Percentiles rank a stretch among this genome's conserved stretches.
Conservation (phyloP, 2,329 filamentous ascomycete genomes). For the Cryphonectria carpinicola region DNA sequence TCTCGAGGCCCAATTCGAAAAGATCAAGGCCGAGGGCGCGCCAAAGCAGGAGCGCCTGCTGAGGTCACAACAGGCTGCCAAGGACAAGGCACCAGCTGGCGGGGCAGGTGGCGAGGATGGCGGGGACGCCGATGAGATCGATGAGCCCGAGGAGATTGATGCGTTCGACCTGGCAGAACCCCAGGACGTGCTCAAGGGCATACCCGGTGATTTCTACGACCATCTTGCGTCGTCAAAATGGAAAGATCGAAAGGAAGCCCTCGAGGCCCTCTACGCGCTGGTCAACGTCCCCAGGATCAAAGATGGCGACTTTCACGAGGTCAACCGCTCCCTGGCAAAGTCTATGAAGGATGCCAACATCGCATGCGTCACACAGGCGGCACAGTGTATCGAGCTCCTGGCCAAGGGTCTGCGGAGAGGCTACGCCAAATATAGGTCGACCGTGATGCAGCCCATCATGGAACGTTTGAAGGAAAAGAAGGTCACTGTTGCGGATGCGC, state of each 20-base stretch:
- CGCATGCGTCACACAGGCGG: conserved; percentile 88
- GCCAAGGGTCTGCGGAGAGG: conserved; percentile 80
- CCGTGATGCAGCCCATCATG: conserved; percentile 86
- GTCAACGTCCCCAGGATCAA: conserved; percentile 90
- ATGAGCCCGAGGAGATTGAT: conserved; percentile 75
- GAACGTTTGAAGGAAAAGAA: conserved; percentile 99
- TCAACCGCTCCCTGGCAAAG: conserved; percentile 84
- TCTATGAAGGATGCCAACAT: conserved; percentile 99
- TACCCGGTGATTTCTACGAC: conserved; percentile 82
- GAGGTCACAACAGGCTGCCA: conserved; percentile 84
- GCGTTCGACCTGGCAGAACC: conserved; percentile 82
- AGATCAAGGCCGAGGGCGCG: conserved; percentile 81
- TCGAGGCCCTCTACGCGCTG: conserved; percentile 77
- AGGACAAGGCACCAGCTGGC: conserved; percentile 68
- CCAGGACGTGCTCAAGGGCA: conserved; percentile 80
- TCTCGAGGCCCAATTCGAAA: conserved; percentile 91
- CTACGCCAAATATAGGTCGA: conserved; percentile 80
- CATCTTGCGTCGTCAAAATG: conserved; percentile 89
- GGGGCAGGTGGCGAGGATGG: conserved; percentile 64
- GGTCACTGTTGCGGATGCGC: conserved; percentile 80
- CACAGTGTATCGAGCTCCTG: conserved; percentile 87
- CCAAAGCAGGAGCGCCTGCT: conserved; percentile 91
- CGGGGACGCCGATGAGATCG: conserved; percentile 58
- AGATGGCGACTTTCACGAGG: conserved; percentile 84
- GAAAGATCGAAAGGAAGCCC: conserved; percentile 95